Conservation (phyloP, 2,329 filamentous ascomycete genomes). For the Apiospora koreana region DNA sequence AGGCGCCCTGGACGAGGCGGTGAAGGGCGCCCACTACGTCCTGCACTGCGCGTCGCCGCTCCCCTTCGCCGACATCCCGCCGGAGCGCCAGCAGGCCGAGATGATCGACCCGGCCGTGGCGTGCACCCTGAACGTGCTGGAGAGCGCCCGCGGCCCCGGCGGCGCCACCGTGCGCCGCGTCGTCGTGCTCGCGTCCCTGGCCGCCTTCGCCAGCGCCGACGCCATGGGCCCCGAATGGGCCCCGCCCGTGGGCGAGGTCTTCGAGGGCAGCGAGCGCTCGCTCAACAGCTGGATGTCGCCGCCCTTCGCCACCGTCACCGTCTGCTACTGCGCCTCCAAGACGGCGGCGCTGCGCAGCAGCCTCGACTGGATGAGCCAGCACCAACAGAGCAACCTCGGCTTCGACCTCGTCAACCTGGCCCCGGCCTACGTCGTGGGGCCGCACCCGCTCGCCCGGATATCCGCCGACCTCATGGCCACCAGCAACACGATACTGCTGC, state of each 20-base stretch:
- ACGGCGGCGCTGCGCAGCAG: slow-evolving; percentile 16
- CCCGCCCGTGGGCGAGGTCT: not conserved
- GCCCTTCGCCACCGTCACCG: slow-evolving; percentile 13
- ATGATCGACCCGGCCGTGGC: slow-evolving; percentile 4
- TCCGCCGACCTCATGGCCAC: slow-evolving; percentile 12
- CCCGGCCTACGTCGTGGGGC: slow-evolving; percentile 15
- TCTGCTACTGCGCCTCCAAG: slow-evolving; percentile 19
- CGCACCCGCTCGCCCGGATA: slow-evolving; percentile 16
- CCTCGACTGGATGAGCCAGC: slow-evolving; percentile 16
- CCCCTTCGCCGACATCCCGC: not conserved
- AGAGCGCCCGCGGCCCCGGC: slow-evolving; percentile 7
- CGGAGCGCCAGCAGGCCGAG: slow-evolving; percentile 1
- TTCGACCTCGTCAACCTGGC: slow-evolving; percentile 20
- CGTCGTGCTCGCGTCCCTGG: not conserved
- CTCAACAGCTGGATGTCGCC: slow-evolving; percentile 17
- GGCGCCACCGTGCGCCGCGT: slow-evolving; percentile 9
- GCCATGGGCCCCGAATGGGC: not conserved
- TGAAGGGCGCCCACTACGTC: not conserved
- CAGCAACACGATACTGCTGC: slow-evolving; percentile 17
- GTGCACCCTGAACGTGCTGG: not conserved
- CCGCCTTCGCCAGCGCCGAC: slow-evolving; percentile 7
- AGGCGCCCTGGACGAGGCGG: slow-evolving; percentile 9
- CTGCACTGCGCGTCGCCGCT: slow-evolving; percentile 10
- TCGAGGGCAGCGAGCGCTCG: not conserved
- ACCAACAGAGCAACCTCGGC: not conserved